A percentile compares a stretch with the other conserved stretches of the same genome.
These are phyloP conservation scores for Flueggea neowawraea DNA, from an alignment of 441 rosid genomes.

Conservation along the genomic window DNA sequence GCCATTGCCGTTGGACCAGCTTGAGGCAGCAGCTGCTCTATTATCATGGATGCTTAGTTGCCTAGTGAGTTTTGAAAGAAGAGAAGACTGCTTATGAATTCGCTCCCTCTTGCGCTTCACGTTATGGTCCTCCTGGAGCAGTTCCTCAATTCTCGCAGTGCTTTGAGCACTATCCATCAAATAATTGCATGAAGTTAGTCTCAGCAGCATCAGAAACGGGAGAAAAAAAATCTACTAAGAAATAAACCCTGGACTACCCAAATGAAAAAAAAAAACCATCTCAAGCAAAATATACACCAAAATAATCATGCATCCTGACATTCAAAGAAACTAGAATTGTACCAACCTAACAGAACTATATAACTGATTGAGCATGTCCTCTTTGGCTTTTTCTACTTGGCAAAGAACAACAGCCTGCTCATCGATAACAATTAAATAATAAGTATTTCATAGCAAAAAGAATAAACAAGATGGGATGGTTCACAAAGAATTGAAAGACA, in stretches of 20 bases:
- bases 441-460: constrained; percentile 1
- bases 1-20: constrained; percentile 53
- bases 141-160: constrained; percentile 72
- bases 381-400: constrained; percentile 99
- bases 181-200: constrained; percentile 5
- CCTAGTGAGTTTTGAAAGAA: constrained; percentile 82
- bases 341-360: constrained; percentile 92
- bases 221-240: not conserved
- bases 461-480: not conserved
- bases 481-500: constrained; percentile 7
- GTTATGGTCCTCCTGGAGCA: constrained; percentile 91
- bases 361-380: constrained; percentile 97
- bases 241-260: not conserved
- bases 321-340: not conserved
- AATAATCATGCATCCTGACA: not conserved
- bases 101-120: constrained; percentile 78
- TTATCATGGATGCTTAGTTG: constrained; percentile 90
- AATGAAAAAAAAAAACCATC: not conserved
- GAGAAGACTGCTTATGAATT: constrained; percentile 79
- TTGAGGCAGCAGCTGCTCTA: constrained; percentile 89
- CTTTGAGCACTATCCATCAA: constrained; percentile 62
- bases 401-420: constrained; percentile 99
- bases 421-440: constrained; percentile 18
- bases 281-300: not conserved
- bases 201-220: not conserved